phyloP scores from a whole-genome alignment of 192 early-diverging fungal genomes.

The Coemansia sp. region DNA sequence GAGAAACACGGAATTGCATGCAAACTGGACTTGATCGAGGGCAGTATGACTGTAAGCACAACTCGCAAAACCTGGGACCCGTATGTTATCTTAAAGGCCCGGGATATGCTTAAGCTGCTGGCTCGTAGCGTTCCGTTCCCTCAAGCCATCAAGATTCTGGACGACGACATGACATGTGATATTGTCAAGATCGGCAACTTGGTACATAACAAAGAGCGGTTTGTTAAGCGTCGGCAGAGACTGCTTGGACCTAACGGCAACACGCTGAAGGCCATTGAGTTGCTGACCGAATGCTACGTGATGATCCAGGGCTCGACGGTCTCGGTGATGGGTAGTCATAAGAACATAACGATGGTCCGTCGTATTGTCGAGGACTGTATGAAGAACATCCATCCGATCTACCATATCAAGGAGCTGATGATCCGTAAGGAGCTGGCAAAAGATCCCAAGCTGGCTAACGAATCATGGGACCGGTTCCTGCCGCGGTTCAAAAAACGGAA shows the following conservation, averaged over 20 bases:
- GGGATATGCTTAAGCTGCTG: conserved; percentile 93
- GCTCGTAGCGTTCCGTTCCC: conserved; percentile 90
- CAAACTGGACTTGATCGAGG: conserved; percentile 92
- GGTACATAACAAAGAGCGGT: conserved; percentile 93
- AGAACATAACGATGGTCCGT: conserved; percentile 83
- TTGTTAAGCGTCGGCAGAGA: conserved; percentile 93
- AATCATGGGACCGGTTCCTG: conserved; percentile 97
- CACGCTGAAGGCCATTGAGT: conserved; percentile 93
- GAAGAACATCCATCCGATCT: conserved; percentile 98
- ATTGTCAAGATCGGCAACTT: conserved; percentile 98
- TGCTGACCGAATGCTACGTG: conserved; percentile 92
- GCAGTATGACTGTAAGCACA: conserved; percentile 96
- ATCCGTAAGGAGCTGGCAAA: conserved; percentile 97
- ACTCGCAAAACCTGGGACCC: conserved; percentile 95
- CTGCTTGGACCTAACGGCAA: conserved; percentile 94
- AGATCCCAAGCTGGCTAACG: conserved; percentile 87
- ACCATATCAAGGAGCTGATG: conserved; percentile 98
- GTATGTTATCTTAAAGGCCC: conserved; percentile 88
- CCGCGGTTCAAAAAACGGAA: conserved; percentile 96
- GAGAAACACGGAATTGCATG: conserved; percentile 85
- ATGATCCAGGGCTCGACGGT: conserved; percentile 99
- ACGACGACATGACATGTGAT: conserved; percentile 90
- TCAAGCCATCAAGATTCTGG: conserved; percentile 87
- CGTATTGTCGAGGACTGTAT: conserved; percentile 95
- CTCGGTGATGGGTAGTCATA: conserved; percentile 83